These are phyloP conservation scores for Paramecium tetraurelia DNA, from an alignment of 73 alveolate genomes.

Conservation along the genomic window DNA sequence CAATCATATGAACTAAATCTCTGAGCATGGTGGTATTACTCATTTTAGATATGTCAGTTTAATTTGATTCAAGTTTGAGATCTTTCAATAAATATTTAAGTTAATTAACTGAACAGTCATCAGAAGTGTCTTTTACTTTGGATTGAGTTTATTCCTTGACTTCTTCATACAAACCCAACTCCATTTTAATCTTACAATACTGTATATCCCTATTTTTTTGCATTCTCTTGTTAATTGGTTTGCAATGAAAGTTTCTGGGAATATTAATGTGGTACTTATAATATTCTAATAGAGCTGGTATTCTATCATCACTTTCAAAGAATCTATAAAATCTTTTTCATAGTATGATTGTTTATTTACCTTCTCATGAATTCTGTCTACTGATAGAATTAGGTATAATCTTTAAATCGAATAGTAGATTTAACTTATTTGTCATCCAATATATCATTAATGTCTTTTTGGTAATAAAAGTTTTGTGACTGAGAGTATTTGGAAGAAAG, in stretches of 20 bases:
- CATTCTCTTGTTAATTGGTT: neutral
- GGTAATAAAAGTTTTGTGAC: neutral
- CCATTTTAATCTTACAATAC: neutral
- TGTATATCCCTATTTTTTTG: neutral
- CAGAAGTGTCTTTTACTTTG: neutral
- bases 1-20: neutral
- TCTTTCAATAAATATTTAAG: neutral
- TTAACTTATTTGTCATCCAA: neutral
- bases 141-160: neutral
- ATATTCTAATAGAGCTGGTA: neutral
- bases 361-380: neutral
- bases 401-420: neutral
- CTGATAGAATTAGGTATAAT: neutral
- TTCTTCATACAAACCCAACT: constrained; percentile 16
- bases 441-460: neutral
- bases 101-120: neutral
- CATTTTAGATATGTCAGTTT: neutral
- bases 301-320: neutral
- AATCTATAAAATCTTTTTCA: neutral
- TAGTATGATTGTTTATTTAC: neutral
- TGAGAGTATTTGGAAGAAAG: constrained; percentile 10
- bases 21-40: neutral
- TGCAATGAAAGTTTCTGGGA: neutral
- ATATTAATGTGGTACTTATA: constrained; percentile 4
- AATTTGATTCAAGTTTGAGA: constrained; percentile 1